Evolutionary conservation across 768 basidiomycete genomes (phyloP).

Genomic region (Lactarius hengduanensis): DNA sequence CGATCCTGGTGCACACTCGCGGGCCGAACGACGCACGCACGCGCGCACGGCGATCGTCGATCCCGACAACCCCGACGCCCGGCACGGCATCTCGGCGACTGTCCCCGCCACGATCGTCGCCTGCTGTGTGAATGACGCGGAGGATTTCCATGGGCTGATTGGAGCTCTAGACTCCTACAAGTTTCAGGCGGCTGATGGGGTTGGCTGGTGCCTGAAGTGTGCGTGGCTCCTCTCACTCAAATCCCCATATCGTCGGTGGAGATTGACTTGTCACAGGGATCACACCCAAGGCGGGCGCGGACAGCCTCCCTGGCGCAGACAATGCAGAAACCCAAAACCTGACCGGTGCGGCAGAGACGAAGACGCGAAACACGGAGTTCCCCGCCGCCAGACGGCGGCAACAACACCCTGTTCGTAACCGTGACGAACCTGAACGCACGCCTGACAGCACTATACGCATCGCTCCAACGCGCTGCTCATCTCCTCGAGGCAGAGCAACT

Average conservation of each 20-base stretch:
- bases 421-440: conserved; percentile 56
- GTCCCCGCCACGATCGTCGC: too few species aligned
- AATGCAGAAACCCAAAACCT: neutral
- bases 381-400: conserved; percentile 7
- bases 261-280: conserved; percentile 46
- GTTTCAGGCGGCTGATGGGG: conserved; percentile 77
- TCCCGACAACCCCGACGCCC: too few species aligned
- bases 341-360: conserved; percentile 13
- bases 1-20: too few species aligned
- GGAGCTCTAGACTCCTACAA: conserved; percentile 63
- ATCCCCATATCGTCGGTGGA: neutral
- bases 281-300: conserved; percentile 46
- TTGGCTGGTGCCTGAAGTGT: conserved; percentile 80
- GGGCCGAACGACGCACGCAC: too few species aligned
- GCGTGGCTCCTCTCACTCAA: conserved; percentile 33
- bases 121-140: too few species aligned
- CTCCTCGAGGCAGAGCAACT: conserved; percentile 88
- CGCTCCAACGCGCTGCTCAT: conserved; percentile 78
- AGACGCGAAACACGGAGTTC: conserved; percentile 2
- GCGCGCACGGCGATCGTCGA: too few species aligned
- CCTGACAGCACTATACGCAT: conserved; percentile 57
- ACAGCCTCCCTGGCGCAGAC: conserved; percentile 23
- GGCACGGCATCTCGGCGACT: too few species aligned
- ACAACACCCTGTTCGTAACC: conserved; percentile 8
- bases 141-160: too few species aligned